Conservation (phyloP, 2,329 filamentous ascomycete genomes). For the Talaromyces sp. region DNA sequence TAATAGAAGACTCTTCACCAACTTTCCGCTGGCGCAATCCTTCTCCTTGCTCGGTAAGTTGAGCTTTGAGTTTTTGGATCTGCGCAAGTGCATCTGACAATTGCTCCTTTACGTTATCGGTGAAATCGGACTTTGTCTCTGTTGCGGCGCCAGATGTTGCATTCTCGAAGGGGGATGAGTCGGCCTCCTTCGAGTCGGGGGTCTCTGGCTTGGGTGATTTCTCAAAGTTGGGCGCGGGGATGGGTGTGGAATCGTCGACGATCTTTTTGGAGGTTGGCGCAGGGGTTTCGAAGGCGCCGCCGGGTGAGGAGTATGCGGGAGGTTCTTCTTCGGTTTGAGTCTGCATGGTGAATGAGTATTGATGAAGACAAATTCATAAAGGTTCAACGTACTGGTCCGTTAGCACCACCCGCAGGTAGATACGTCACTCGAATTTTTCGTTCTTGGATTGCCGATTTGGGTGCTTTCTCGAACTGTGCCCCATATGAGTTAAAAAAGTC, state of each 20-base stretch:
- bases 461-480: constrained; percentile 67
- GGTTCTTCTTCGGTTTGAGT: constrained; percentile 43
- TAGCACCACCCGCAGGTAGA: constrained; percentile 60
- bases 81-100: constrained; percentile 71
- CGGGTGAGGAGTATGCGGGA: constrained; percentile 56
- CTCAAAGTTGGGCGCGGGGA: constrained; percentile 36
- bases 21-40: constrained; percentile 78
- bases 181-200: constrained; percentile 34
- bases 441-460: constrained; percentile 79
- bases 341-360: constrained; percentile 20
- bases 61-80: constrained; percentile 64
- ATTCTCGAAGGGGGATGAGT: constrained; percentile 47
- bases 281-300: constrained; percentile 47
- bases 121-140: constrained; percentile 54
- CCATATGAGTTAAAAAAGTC: background rate
- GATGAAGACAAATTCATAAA: background rate
- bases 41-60: constrained; percentile 54
- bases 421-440: constrained; percentile 94
- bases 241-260: constrained; percentile 34
- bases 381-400: constrained; percentile 35
- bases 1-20: constrained; percentile 39
- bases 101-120: constrained; percentile 45
- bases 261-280: constrained; percentile 41
- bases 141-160: constrained; percentile 51
- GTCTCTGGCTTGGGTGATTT: constrained; percentile 36